Evolutionary conservation across 768 basidiomycete genomes (phyloP), one percentile per base, ranked within the genome.

Genomic region (Lyophyllum semitale): DNA sequence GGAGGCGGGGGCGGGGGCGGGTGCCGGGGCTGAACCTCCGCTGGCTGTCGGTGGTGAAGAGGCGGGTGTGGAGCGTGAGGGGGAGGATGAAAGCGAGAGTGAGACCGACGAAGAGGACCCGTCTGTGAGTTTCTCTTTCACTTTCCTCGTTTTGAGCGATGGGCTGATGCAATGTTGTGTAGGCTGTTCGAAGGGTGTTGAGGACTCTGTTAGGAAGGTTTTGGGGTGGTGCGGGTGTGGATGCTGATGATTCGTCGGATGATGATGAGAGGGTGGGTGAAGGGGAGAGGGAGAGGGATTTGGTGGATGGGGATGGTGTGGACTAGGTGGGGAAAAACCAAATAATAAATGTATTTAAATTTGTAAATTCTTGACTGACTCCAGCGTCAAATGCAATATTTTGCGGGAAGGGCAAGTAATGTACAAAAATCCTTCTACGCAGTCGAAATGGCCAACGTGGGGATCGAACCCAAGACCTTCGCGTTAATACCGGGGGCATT

Each of bases 381-480:
- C n/a, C n/a, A n/a, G n/a, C n/a, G n/a, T n/a, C n/a, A n/a, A n/a
- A n/a, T n/a, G n/a, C n/a, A n/a, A n/a, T n/a, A n/a, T n/a, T n/a
- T n/a, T n/a, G n/a, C n/a, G n/a, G n/a, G n/a, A n/a, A n/a, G n/a
- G n/a, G n/a, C n/a, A n/a, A n/a, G n/a, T n/a, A n/a, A n/a, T n/a
- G n/a, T n/a, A n/a, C n/a, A n/a, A n/a, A n/a, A n/a, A n/a, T n/a
- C n/a, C n/a, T n/a, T n/a, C n/a, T n/a, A n/a, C n/a, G n/a, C n/a
- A n/a, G n/a, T n/a, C n/a, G n/a, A n/a, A 30, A 6, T 85, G 83
- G 84, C 84, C 83, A 84, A 84, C 82, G 80, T 84, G 84, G 84
- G 85, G 84, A 79, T 86, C 84, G 84, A 85, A 86, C 84, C 84
- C 84, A 86, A 82, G 85, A 85, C 84, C 84, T 87, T 85, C 83